Base-by-base conservation (phyloP, 371 early-diverging fungal genomes). In the Apophysomyces ossiformis region DNA sequence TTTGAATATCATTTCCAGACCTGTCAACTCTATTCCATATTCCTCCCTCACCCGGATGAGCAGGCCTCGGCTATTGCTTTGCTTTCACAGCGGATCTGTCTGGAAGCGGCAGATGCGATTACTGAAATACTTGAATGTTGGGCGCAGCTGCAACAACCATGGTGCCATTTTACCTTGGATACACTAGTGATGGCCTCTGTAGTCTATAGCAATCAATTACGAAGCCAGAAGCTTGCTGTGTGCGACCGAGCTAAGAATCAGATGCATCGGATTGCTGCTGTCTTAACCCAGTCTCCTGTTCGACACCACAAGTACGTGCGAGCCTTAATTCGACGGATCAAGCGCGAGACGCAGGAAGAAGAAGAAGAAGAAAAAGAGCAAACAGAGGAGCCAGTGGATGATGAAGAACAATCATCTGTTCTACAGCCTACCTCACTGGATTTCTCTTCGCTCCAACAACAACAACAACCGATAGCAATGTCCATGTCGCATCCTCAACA, bases 251-350 rank as follows among this genome's bases (percentile, higher is more conserved):
- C 72, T 43, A 61, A 66, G 38, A 60, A 44, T 11, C 72, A 78
- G 32, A 65, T 81, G 62, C 45, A 57, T 38, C 69, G 68, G 37
- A 69, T 76, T n/a, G 75, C 72, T 3, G 56, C 63, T 1, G 50
- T 76, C 5, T 65, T 81, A 18, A 13, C 58, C 1, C 39, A 50
- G 18, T 75, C 79, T 0, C 82, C 82, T 44, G 76, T 82, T 3
- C 64, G 70, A 37, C 76, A 77, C 44, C 82, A 82, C 62, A 79
- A 77, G 32, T 72, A 77, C 59, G 78, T 79, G 0, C 56, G 62
- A 1, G 60, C 71, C 7, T 57, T 82, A 1, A 65, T 79, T 7
- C 41, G 56, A 18, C 62, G 71, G 16, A 81, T 81, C 37, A 64
- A 71, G 12, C 21, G 44, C 9, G 44, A 45, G 61, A 37, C 35